Base-by-base conservation (phyloP, 768 basidiomycete species). In the Favolaschia claudopus region DNA sequence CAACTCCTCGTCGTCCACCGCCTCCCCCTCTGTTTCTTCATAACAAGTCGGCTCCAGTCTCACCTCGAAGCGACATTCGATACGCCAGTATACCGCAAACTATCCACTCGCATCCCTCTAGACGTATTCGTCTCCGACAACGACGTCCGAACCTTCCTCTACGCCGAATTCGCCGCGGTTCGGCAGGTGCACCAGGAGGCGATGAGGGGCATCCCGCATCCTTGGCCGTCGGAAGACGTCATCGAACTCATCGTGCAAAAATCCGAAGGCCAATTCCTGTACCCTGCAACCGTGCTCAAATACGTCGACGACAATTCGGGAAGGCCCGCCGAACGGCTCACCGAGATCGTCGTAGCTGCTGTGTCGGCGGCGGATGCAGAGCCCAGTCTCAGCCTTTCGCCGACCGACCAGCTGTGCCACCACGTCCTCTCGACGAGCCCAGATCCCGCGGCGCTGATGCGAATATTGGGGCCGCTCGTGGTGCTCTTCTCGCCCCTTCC, bases 181-280 rank as follows among this genome's bases (percentile, higher is more conserved):
- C 56, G 49, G 7, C 60, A 65, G 0, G 46, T 55, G 15, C 67
- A 70, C 20, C 3, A 9, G 1, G 50, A 55, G 14, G 25, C 60
- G 15, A 68, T 69, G 70, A 19, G 15, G 4, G 34, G 39, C 0
- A 43, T 58, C 5, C 60, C 68, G 17, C 59, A 62, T 13, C 63
- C 65, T 7, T 72, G 71, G 71, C 71, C 71, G 6, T 60, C 67
- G 3, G 47, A 54, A 1, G 59, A 62, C 19, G 66, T 65, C n/a
- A 49, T 71, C 5, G 62, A 68, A 15, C 47, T 59, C 1, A 46
- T 64, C 12, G 53, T 55, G 1, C 43, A 34, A 1, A 61, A 47
- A 20, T 52, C 67, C 10, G 38, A 20, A 9, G 65, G 65, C 15
- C 53, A 55, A 8, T 67, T 67, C 27, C 37, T 68, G 4, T 62